Evolutionary conservation across 2,329 filamentous ascomycete genomes (phyloP).

Genomic region (Ascochyta rabiei): DNA sequence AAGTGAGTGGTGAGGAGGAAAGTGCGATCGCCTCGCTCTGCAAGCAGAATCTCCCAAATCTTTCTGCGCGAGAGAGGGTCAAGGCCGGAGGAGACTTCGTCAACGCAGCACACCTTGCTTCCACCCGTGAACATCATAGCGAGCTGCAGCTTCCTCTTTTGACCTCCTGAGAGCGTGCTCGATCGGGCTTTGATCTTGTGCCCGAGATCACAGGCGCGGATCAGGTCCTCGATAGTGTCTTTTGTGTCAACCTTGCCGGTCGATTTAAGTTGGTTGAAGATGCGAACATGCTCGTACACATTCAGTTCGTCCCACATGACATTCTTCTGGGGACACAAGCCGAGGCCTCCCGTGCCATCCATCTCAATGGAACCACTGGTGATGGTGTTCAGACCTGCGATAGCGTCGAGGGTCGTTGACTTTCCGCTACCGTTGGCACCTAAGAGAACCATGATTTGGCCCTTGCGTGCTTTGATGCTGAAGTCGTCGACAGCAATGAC

Average conservation of each 20-base stretch:
- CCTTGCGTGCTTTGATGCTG: slow-evolving; percentile 71
- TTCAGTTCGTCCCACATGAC: slow-evolving; percentile 91
- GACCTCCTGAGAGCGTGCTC: slow-evolving; percentile 83
- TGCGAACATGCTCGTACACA: slow-evolving; percentile 80
- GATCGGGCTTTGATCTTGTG: slow-evolving; percentile 74
- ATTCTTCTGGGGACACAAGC: slow-evolving; percentile 91
- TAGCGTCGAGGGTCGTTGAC: slow-evolving; percentile 85
- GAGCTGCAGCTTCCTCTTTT: slow-evolving; percentile 89
- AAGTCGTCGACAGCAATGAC: slow-evolving; percentile 81
- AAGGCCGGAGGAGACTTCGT: slow-evolving; percentile 87
- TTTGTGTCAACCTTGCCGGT: slow-evolving; percentile 58
- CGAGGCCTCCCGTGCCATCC: slow-evolving; percentile 77
- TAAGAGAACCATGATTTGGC: slow-evolving; percentile 84
- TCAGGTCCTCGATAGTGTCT: slow-evolving; percentile 66
- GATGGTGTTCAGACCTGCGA: slow-evolving; percentile 79
- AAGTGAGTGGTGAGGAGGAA: slow-evolving; percentile 93
- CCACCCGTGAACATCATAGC: slow-evolving; percentile 96
- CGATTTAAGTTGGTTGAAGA: slow-evolving; percentile 84
- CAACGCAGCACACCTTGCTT: slow-evolving; percentile 84
- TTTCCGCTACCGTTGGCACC: slow-evolving; percentile 93
- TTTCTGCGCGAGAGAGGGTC: slow-evolving; percentile 86
- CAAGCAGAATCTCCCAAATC: slow-evolving; percentile 91
- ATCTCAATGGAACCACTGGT: slow-evolving; percentile 79
- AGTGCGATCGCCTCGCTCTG: slow-evolving; percentile 79
- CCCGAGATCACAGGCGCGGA: slow-evolving; percentile 74